phyloP scores from a whole-genome alignment of 306 rosid species.

The Inga leiocalycina region DNA sequence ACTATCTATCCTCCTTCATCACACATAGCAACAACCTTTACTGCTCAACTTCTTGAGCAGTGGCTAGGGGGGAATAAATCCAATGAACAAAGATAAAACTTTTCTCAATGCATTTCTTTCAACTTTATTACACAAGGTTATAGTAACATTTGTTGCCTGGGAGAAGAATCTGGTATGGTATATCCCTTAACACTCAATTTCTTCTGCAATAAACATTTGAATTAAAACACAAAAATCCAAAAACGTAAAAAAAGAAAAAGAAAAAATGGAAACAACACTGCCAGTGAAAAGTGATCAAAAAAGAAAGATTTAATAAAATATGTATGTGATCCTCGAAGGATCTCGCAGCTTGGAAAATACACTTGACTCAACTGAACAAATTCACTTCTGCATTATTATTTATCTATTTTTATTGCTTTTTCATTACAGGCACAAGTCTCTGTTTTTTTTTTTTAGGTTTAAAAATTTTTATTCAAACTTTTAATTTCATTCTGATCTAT shows the following conservation, averaged over 20 bases:
- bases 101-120: neutral
- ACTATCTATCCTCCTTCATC: no score
- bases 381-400: neutral
- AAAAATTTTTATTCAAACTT: neutral
- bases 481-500: neutral
- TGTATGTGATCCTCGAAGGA: neutral
- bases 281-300: neutral
- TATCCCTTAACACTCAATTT: slow-evolving; percentile 43
- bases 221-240: neutral
- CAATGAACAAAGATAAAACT: neutral
- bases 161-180: slow-evolving; percentile 47
- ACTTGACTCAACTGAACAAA: neutral
- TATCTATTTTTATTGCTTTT: neutral
- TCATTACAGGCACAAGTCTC: neutral
- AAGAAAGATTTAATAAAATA: neutral
- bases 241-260: no score
- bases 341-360: neutral
- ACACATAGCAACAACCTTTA: no score
- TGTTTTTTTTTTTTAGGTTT: no score
- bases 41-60: neutral
- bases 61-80: neutral
- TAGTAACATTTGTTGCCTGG: slow-evolving; percentile 51
- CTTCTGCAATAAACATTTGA: slow-evolving; percentile 19
- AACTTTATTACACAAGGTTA: slow-evolving; percentile 46
- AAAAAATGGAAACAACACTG: neutral